phyloP scores from a whole-genome alignment of 306 rosid genomes.

The Urtica urens region DNA sequence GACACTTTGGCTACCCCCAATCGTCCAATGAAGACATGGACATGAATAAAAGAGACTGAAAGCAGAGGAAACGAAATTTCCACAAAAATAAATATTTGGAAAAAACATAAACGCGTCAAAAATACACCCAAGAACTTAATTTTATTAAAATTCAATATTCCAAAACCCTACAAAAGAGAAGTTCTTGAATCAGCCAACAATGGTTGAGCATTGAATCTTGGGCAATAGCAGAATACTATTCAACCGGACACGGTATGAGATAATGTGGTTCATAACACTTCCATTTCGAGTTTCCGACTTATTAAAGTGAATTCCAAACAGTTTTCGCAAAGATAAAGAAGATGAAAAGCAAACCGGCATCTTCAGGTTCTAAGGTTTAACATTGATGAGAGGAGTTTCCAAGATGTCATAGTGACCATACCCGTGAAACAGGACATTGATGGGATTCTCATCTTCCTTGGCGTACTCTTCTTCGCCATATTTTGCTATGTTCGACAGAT shows the following conservation, averaged over 20 bases:
- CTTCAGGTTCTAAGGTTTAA: constrained; percentile 23
- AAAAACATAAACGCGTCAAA: too few relatives aligned
- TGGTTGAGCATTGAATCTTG: constrained; percentile 25
- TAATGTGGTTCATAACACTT: constrained; percentile 6
- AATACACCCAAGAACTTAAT: background rate
- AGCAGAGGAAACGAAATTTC: too few relatives aligned
- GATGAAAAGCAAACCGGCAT: constrained; percentile 19
- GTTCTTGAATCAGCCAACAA: constrained; percentile 2
- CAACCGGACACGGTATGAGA: constrained; percentile 7
- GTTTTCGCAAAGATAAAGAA: constrained; percentile 2
- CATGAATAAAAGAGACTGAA: too few relatives aligned
- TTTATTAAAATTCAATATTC: background rate
- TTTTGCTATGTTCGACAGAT: constrained; percentile 60
- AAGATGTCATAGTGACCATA: constrained; percentile 87
- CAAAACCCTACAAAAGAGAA: constrained; percentile 8
- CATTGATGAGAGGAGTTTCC: constrained; percentile 37
- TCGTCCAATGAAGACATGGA: too few relatives aligned
- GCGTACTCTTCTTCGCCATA: constrained; percentile 75
- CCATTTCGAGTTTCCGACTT: constrained; percentile 15
- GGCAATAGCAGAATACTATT: constrained; percentile 17
- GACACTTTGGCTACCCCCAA: too few relatives aligned
- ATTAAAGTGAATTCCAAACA: constrained; percentile 12
- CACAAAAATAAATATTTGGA: too few relatives aligned
- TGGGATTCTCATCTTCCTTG: constrained; percentile 34
- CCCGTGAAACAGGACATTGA: constrained; percentile 82